Base-by-base conservation (phyloP, 305 asterid species). In the Solanum hybrid region DNA sequence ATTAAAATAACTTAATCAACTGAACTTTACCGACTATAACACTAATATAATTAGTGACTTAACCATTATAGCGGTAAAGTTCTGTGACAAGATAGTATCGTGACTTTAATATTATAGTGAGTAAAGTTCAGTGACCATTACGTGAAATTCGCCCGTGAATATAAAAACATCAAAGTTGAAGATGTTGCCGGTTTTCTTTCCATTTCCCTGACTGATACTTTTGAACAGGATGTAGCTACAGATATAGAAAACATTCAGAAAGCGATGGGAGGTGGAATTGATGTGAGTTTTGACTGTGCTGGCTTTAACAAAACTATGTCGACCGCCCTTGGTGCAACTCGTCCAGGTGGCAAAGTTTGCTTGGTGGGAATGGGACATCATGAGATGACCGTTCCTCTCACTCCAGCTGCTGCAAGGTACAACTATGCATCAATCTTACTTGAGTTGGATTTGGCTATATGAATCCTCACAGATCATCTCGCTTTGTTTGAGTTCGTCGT, bases 311-410 rank as follows among this genome's bases (percentile, higher is more conserved):
- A 96, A 90, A 96, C 99, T 36, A 96, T 96, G 99, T 91, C 98
- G 14, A 96, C 98, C 1, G 98, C 98, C 36, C 95, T 96, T 39
- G 93, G 94, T 15, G 98, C 97, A 13, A 96, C 98, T 51, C 91
- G 93, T 41, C 89, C 98, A 0, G 98, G 99, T 68, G 98, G 99
- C 20, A 95, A 92, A 91, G 98, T 96, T 91, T 96, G 99, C 93
- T 95, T 96, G n/a, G 98, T 96, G 4, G 98, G 99, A 22, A 91
- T 96, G 97, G 99, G 99, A 27, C 99, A 96, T 91, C 89, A 88
- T 1, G 95, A 95, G 93, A 96, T 96, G 99, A 95, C 96, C 10
- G 77, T 97, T 77, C 99, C 98, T 41, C 97, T 97, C 87, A 91
- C 98, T 7, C 94, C 97, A 11, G 97, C 99, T 92, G 95, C 96